phyloP scores from a whole-genome alignment of 2,329 filamentous ascomycete genomes.

The Colletotrichum agaves region DNA sequence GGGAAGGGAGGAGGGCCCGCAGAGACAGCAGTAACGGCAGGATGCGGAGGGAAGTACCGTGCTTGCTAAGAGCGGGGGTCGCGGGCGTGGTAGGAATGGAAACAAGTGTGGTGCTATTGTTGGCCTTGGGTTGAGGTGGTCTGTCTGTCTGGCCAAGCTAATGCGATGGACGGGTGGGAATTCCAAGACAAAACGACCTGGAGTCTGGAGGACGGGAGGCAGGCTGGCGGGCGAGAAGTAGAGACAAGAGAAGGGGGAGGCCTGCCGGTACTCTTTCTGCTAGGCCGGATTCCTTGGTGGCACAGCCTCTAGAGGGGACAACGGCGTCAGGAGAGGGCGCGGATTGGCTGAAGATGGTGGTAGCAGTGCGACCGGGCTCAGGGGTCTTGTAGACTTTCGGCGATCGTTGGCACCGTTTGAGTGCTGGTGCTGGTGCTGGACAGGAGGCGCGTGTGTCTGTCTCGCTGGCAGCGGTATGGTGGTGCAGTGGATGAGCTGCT shows the following conservation, averaged over 20 bases:
- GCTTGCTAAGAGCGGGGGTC: background rate
- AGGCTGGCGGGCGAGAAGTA: conserved; percentile 25
- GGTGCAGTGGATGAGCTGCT: background rate
- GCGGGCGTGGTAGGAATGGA: background rate
- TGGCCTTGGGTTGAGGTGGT: background rate
- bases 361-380: conserved; percentile 34
- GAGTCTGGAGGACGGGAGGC: conserved; percentile 25
- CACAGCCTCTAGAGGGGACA: conserved; percentile 32
- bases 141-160: background rate
- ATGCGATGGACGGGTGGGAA: conserved; percentile 12
- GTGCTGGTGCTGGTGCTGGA: conserved; percentile 32
- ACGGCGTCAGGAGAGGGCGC: conserved; percentile 30
- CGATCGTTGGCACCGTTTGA: conserved; percentile 35
- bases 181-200: conserved; percentile 23
- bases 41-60: conserved; percentile 9
- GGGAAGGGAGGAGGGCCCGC: background rate
- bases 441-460: conserved; percentile 32
- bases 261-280: conserved; percentile 30
- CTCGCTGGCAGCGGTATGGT: conserved; percentile 6
- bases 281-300: conserved; percentile 31
- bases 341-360: conserved; percentile 26
- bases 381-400: conserved; percentile 38
- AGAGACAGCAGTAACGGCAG: conserved; percentile 1
- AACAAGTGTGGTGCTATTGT: background rate
- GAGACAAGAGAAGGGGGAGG: conserved; percentile 33